Evolutionary conservation across 441 rosid genomes (phyloP), one percentile per base, ranked within the genome.

Genomic region (Populus tomentosa): DNA sequence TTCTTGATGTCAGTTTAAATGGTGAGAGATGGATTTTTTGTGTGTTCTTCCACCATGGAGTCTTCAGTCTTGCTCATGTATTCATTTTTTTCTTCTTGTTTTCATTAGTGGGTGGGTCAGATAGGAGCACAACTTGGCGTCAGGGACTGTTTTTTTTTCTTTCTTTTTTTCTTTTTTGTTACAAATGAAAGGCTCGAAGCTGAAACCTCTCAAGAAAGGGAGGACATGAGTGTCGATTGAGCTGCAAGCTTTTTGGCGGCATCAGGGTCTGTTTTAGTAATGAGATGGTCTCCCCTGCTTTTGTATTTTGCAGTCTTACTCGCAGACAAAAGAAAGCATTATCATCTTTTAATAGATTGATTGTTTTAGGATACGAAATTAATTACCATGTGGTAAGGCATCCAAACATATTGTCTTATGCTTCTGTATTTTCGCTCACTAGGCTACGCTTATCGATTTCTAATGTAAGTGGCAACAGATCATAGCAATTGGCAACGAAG

Each of bases 1-100:
- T 35, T 42, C 23, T 72, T 72, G 38, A 79, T 80, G 24, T 65
- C 70, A 30, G 38, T 74, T 77, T 81, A 5, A 71, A 83, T 84
- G 93, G 91, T 85, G 93, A 87, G 90, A 88, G 91, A 86, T 84
- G 84, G 84, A 33, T 78, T 91, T 90, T 89, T 86, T 72, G 4
- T 21, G 75, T 82, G 74, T 84, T 89, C 90, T 87, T 88, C 90
- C 93, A 90, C 89, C 90, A 85, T 72, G 75, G 71, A 63, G 38
- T 72, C 40, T 38, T 67, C 26, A 35, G 3, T 56, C 18, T 35
- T 69, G 72, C 30, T 14, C 61, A 72, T 70, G 80, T 80, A 73
- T 18, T 74, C 62, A 59, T 6, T n/a, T 80, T 69, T 23, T 68
- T 33, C 36, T 23, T 28, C 64, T 56, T 30, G 64, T 2, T 56